Base-by-base conservation (phyloP, 306 rosid species). In the Elaeagnus macrophylla region DNA sequence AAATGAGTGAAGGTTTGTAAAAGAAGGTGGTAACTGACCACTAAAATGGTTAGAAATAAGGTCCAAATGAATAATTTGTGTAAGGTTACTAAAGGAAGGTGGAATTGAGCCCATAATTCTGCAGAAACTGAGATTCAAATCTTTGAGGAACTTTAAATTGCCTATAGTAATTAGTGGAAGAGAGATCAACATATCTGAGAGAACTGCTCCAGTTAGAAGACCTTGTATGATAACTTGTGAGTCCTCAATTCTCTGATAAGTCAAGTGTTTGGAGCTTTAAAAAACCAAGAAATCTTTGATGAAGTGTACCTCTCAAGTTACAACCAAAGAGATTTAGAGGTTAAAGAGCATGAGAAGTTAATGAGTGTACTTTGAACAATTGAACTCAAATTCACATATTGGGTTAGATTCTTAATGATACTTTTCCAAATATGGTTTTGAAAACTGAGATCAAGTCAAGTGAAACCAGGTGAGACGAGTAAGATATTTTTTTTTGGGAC, bases 391-490 rank as follows among this genome's bases (percentile, higher is more conserved):
- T n/a, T n/a, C n/a, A n/a, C n/a, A n/a, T n/a, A n/a, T n/a, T n/a
- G n/a, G n/a, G n/a, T n/a, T n/a, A n/a, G n/a, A n/a, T n/a, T n/a
- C n/a, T n/a, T n/a, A n/a, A n/a, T n/a, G n/a, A n/a, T n/a, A n/a
- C n/a, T n/a, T n/a, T n/a, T 35, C 32, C 47, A 37, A n/a, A n/a
- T n/a, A n/a, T n/a, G n/a, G n/a, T n/a, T n/a, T n/a, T n/a, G n/a
- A n/a, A n/a, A n/a, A 7, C 7, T 45, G 39, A 60, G 37, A 14
- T n/a, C n/a, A n/a, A n/a, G n/a, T 10, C 9, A 15, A 68, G 36
- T 20, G 51, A 10, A 11, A 18, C 44, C 45, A 61, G 6, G 18
- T 55, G 40, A 18, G 62, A 61, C 9, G 56, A 51, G 10, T n/a
- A n/a, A n/a, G n/a, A n/a, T n/a, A n/a, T n/a, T n/a, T n/a, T n/a